Evolutionary conservation across 2,329 filamentous ascomycete genomes (phyloP), one percentile per base, ranked within the genome.

Genomic region (Cucurbitaria berberidis): DNA sequence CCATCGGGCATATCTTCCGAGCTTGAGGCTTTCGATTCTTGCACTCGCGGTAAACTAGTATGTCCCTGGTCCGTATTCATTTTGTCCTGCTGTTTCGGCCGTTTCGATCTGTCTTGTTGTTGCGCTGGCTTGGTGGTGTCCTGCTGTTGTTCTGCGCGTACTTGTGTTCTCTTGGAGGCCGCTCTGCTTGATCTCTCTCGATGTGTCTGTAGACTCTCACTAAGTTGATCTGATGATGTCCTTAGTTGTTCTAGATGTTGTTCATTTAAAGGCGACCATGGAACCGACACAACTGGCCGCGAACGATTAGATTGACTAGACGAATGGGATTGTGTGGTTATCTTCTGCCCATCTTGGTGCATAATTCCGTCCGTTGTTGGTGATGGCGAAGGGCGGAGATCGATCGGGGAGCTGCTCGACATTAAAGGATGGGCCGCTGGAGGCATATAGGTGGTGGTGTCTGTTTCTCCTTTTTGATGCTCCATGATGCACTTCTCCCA

Each of bases 401-500:
- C 34, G 16, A 59, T 15, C 4, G 45, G 38, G 19, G 38, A 47
- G 24, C 32, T 52, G 5, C 41, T 45, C 13, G 45, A 47, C 18
- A 48, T 49, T 8, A 22, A 7, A 21, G 9, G 39, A 22, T 36
- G 42, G 26, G 18, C 16, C 18, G 16, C 26, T 3, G 36, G 10
- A 39, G 29, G 32, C 9, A 39, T 6, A 24, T 6, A 3, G 1
- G n/a, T 16, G 26, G 29, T 27, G 26, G 18, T 29, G 8, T 24
- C 11, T 16, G 29, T 16, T 15, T n/a, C 15, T 26, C 5, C 18
- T 5, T 36, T 46, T 32, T 52, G 48, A n/a, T 60, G 36, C 18
- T 66, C 56, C 18, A 51, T 49, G 39, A 70, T 57, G 38, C 42
- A 53, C 13, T 29, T 46, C 32, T 57, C 22, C 41, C 68, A 67